phyloP scores from a whole-genome alignment of 805 yeast species.

The Wickerhamomyces chambardii region DNA sequence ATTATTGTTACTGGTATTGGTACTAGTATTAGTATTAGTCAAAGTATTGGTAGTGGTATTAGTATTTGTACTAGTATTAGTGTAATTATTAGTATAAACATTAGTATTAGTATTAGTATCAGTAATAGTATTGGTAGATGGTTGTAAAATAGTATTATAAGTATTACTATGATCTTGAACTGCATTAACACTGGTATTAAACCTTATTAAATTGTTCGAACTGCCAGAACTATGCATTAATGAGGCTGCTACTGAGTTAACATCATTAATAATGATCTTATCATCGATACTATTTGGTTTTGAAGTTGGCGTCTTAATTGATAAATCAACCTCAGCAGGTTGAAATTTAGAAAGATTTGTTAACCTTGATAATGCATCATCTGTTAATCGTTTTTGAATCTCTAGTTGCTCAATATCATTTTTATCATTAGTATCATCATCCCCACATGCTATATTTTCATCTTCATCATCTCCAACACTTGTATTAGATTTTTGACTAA shows the following conservation, averaged over 20 bases:
- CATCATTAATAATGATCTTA: too few relatives aligned
- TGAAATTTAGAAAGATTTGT: constrained; percentile 19
- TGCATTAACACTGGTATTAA: too few relatives aligned
- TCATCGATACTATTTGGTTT: background rate
- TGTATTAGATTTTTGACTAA: constrained; percentile 6
- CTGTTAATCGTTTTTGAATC: constrained; percentile 25
- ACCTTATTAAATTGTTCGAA: too few relatives aligned
- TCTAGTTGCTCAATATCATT: constrained; percentile 18
- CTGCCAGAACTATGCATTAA: too few relatives aligned
- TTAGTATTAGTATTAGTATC: background rate
- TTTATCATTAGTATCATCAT: constrained; percentile 14
- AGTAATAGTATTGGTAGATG: too few relatives aligned
- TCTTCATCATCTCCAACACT: background rate
- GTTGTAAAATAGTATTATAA: too few relatives aligned
- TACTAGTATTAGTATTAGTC: too few relatives aligned
- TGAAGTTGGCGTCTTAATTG: constrained; percentile 3
- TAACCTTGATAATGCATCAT: constrained; percentile 28
- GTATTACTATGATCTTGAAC: too few relatives aligned
- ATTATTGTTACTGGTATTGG: too few relatives aligned
- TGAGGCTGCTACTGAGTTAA: too few relatives aligned
- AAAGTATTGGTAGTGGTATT: too few relatives aligned
- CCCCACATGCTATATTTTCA: constrained; percentile 7
- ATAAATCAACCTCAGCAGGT: constrained; percentile 18
- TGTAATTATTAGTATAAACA: background rate
- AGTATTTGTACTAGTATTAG: too few relatives aligned